Base-by-base conservation (phyloP, 1,139 yeast genomes). In the Pichia inconspicua region DNA sequence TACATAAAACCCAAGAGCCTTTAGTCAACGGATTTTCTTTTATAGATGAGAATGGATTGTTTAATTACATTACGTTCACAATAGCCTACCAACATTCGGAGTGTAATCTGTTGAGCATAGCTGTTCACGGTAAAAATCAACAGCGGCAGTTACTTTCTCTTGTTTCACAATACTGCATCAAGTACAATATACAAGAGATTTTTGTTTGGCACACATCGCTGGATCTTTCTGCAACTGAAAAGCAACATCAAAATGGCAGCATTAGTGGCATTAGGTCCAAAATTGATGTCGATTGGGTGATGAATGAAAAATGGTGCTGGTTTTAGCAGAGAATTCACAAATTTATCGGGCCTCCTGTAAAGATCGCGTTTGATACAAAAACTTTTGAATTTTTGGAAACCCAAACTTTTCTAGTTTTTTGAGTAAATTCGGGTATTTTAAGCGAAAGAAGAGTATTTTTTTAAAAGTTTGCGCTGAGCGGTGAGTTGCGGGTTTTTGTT, bases 51-150 rank as follows among this genome's bases (percentile, higher is more conserved):
- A 15, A n/a, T 17, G 43, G 35, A 11, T 19, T 25, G 5, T 30
- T 41, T 10, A 47, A 44, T 28, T 47, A 42, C 34, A 22, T 47
- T 14, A n/a, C 37, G 5, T n/a, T 47, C n/a, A 36, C 40, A 28
- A 44, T 44, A n/a, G 36, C 40, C 31, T 47, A 40, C 17, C 46
- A 43, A 14, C 17, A 34, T 8, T 32, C 27, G 9, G 43, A 47
- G 27, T 47, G 49, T 27, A 40, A 40, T 27, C 25, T 47, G 4
- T 15, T 44, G 17, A 37, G 38, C 7, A 12, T 43, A 15, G 41
- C 41, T 4, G 8, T 14, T 12, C 25, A 30, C 11, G 43, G n/a
- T 38, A 8, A 28, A 19, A 37, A 37, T 6, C 40, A 37, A 37
- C 27, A 37, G 17, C 14, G 36, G 12, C 28, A 31, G 9, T 28